Evolutionary conservation across 495 filamentous ascomycete species (phyloP), one percentile per base, ranked within the genome.

Genomic region (Elasticomyces elasticus): DNA sequence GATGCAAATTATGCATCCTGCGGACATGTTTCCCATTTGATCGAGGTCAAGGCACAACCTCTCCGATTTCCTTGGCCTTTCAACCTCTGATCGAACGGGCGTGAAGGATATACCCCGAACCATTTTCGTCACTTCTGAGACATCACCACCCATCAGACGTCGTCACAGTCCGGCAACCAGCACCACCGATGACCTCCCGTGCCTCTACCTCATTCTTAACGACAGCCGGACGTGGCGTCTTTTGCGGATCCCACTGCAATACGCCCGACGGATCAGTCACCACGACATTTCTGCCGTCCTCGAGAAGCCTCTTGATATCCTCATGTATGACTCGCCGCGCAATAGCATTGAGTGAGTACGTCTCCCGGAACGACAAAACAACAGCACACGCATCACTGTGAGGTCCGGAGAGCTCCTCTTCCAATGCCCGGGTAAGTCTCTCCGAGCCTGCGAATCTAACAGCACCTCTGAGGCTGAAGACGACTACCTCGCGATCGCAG

Each of bases 381-480:
- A 44, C 40, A 10, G 40, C 40, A 22, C 40, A 44, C 9, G 40
- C 40, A 20, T 44, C 40, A 11, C 7, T 44, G 19, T 44, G 40
- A 10, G 40, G 40, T 10, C 40, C 40, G 19, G 40, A 11, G 7
- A 44, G 19, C 19, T 44, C 40, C 19, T 22, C 7, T 20, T 44
- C 40, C 9, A 44, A 20, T 20, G 40, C 40, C 9, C 40, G 40
- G 19, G 40, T 44, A 7, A 44, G 40, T 7, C 40, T 10, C 19
- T 44, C 40, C 13, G 40, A 44, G 40, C 40, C 40, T 10, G 40
- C 40, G 40, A 44, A 44, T 44, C 40, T 44, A 20, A 44, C 40
- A 10, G 40, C 40, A 7, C 40, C 40, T 11, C 40, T 11, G 23
- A 44, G 40, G 9, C 40, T 20, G 40, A 44, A 44, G 40, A 44